These are phyloP conservation scores for Calocybe gambosa DNA, from an alignment of 1,284 basidiomycete species.

Conservation along the genomic window DNA sequence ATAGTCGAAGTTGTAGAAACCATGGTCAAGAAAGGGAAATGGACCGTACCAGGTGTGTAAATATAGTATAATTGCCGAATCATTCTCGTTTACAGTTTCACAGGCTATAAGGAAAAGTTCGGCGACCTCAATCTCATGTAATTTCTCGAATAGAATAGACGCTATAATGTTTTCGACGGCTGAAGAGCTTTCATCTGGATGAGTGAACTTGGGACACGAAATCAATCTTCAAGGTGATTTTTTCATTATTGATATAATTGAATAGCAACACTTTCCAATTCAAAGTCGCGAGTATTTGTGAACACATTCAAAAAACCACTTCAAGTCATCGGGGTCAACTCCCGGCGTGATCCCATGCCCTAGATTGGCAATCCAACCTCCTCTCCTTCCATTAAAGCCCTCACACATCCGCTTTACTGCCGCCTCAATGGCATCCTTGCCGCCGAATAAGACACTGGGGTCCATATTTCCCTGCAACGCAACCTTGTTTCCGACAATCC, in stretches of 20 bases:
- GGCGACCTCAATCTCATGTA: slow-evolving; percentile 89
- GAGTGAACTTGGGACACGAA: no score
- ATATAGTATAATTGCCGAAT: slow-evolving; percentile 2
- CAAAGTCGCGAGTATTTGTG: slow-evolving; percentile 67
- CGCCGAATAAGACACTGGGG: slow-evolving; percentile 84
- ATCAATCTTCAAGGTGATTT: no score
- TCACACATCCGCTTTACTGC: slow-evolving; percentile 83
- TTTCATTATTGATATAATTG: not conserved
- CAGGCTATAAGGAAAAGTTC: slow-evolving; percentile 91
- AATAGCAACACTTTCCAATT: not conserved
- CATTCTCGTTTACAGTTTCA: slow-evolving; percentile 3
- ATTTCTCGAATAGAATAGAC: slow-evolving; percentile 17
- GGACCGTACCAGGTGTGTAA: slow-evolving; percentile 83
- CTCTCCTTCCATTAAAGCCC: slow-evolving; percentile 60
- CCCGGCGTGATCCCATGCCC: slow-evolving; percentile 97
- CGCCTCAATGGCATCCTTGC: slow-evolving; percentile 79
- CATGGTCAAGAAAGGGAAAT: slow-evolving; percentile 99
- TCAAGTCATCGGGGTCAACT: slow-evolving; percentile 88
- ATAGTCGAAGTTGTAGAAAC: slow-evolving; percentile 90
- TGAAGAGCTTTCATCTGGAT: not conserved
- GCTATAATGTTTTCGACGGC: not conserved
- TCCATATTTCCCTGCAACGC: slow-evolving; percentile 96
- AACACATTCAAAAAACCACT: slow-evolving; percentile 87
- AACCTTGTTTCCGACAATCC: slow-evolving; percentile 55
- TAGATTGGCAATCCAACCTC: slow-evolving; percentile 92